Evolutionary conservation across 2,329 filamentous ascomycete genomes (phyloP).

Genomic region (Diaporthe ilicicola): DNA sequence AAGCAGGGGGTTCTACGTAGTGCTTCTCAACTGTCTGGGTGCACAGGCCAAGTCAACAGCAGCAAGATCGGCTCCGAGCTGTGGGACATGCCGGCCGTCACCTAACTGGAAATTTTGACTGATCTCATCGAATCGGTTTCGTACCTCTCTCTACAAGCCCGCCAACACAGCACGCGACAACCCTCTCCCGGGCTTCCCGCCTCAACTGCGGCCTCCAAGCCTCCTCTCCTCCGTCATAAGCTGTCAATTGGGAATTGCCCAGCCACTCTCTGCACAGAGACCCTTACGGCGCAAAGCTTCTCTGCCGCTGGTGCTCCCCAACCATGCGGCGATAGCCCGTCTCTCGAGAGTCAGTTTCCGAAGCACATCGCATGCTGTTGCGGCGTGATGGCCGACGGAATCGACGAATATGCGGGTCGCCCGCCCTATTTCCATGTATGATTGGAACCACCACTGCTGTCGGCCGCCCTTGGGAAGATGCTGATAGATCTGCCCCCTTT

Average conservation of each 20-base stretch:
- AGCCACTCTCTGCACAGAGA: background rate
- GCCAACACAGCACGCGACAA: constrained; percentile 27
- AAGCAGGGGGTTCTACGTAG: background rate
- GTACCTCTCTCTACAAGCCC: background rate
- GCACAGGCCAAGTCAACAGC: constrained; percentile 22
- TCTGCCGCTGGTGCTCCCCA: constrained; percentile 13
- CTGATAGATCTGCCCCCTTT: constrained; percentile 30
- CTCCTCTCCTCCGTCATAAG: background rate
- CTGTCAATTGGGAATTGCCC: constrained; percentile 5
- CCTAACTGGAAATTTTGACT: constrained; percentile 28
- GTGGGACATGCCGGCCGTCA: constrained; percentile 3
- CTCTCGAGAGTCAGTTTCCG: constrained; percentile 1
- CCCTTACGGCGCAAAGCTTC: constrained; percentile 30
- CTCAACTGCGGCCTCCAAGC: constrained; percentile 19
- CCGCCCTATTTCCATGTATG: constrained; percentile 72
- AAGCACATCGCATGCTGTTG: constrained; percentile 27
- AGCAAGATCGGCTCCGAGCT: constrained; percentile 34
- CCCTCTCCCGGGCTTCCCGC: constrained; percentile 23
- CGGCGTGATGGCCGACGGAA: constrained; percentile 46
- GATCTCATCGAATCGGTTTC: constrained; percentile 3
- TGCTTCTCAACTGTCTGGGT: background rate
- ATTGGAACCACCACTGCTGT: constrained; percentile 19
- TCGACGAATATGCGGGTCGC: constrained; percentile 61
- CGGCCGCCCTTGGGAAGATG: constrained; percentile 24
- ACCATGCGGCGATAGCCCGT: constrained; percentile 27